Evolutionary conservation across 108 stramenopile genomes (phyloP), one percentile per base, ranked within the genome.

Genomic region (Skeletonema tropicum): DNA sequence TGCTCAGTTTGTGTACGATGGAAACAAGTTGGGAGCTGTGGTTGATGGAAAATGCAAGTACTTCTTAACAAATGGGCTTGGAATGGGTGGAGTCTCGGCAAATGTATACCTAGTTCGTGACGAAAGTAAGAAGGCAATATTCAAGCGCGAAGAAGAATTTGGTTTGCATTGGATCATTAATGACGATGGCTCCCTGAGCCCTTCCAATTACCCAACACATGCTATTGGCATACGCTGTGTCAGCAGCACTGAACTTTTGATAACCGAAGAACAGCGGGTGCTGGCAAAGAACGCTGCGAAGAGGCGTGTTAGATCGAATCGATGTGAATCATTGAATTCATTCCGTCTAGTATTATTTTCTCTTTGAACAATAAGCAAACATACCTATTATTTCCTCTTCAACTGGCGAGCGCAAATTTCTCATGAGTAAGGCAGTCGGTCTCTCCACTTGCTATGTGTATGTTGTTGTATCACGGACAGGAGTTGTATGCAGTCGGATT

Each of bases 11-110:
- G 48, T 48, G 4, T 48, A 48, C 48, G 48, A 48, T 11, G 48
- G 48, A 8, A 48, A 48, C 5, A 48, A 48, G 48, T 19, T 48
- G 15, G 48, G 9, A 19, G 5, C 48, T 48, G 48, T 48, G 15
- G 6, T 48, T 48, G 48, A 48, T 48, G 48, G 48, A 19, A 48
- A 48, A 48, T 48, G 48, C 48, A 48, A 19, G 48, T 48, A 48
- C 5, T 48, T 48, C 17, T 48, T 48, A 19, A 48, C 17, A 19
- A 48, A 19, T 8, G 5, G 3, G 10, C 17, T 48, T n/a, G 48
- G 48, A 19, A 5, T 48, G 2, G 48, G 48, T 17, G 48, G 3
- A 17, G 17, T 0, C 6, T 11, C 48, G 17, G 5, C 17, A 48
- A 48, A n/a, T 19, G 0, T 48, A 19, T 48, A 48, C 48, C 4